Base-by-base conservation (phyloP, 306 rosid species). In the Luffa aegyptiaca region DNA sequence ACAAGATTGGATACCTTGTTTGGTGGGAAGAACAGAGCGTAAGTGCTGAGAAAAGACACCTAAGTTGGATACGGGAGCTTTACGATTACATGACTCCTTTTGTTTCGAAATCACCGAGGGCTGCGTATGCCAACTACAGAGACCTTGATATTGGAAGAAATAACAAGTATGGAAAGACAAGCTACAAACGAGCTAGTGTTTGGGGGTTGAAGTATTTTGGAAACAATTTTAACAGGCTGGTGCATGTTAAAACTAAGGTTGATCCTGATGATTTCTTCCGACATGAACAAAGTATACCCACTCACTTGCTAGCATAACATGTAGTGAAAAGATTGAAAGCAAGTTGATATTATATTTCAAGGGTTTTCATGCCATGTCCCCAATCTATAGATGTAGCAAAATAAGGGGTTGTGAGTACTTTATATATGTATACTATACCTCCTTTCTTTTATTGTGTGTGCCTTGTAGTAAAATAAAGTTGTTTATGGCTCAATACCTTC, bases 261-360 rank as follows among this genome's bases (percentile, higher is more conserved):
- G 98, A 93, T 87, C 97, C 97, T 10, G 86, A 82, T 31, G 88
- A 93, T 68, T 90, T 93, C 82, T 93, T 93, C 77, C 86, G 93
- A 73, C 90, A 93, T 65, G 98, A 93, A 63, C 98, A 93, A 72
- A 93, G 98, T 80, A 93, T 93, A 39, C 98, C 98, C 2, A 26
- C 66, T 0, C 39, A 26, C 48, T 36, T 2, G 9, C 16, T 0
- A 8, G 16, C 5, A 10, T 26, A 56, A 6, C 1, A 56, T 8
- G 4, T 58, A 58, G 20, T 55, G 59, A 5, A 8, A 10, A 2
- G 33, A 62, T 26, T 55, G 9, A 62, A 62, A 20, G 9, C 8
- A 10, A 62, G n/a, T 62, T 62, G 16, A 33, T 10, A 37, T 37
- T 65, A 16, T 41, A 7, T 35, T 65, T 37, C 12, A 64, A 6